Percentiles rank a stretch among this genome's conserved stretches.
These are phyloP conservation scores for Escovopsis sp. DNA, from an alignment of 2,329 filamentous ascomycete genomes.

Conservation along the genomic window DNA sequence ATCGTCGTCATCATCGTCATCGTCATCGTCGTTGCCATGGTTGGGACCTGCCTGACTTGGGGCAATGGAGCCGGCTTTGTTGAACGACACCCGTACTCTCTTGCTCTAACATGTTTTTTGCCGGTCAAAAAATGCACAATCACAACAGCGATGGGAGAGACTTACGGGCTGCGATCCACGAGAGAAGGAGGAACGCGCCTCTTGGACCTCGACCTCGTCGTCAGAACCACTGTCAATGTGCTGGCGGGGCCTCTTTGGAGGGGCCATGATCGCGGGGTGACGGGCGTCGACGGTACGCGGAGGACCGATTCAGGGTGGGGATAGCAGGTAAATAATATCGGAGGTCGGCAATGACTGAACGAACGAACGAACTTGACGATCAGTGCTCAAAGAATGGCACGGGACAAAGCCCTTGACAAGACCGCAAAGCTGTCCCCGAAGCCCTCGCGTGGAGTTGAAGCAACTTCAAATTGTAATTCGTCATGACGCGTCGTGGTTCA, in stretches of 20 bases:
- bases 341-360: too few relatives aligned
- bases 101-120: constrained; percentile 13
- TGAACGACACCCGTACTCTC: constrained; percentile 18
- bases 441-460: too few relatives aligned
- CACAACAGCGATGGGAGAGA: not conserved
- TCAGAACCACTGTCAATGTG: constrained; percentile 15
- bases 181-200: constrained; percentile 26
- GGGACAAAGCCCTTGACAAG: too few relatives aligned
- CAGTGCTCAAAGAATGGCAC: too few relatives aligned
- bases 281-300: not conserved
- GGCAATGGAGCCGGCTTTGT: constrained; percentile 4
- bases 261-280: not conserved
- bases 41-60: not conserved
- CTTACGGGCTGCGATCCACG: constrained; percentile 13
- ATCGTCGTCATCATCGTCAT: constrained; percentile 11
- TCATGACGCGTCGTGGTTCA: too few relatives aligned
- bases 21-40: constrained; percentile 1
- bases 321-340: too few relatives aligned
- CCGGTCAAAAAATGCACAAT: too few relatives aligned
- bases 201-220: constrained; percentile 19
- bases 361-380: too few relatives aligned
- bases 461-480: too few relatives aligned
- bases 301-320: too few relatives aligned
- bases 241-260: constrained; percentile 3
- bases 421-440: too few relatives aligned